These are phyloP conservation scores for Pleurostoma richardsiae DNA, from an alignment of 2,329 filamentous ascomycete species.

Conservation along the genomic window DNA sequence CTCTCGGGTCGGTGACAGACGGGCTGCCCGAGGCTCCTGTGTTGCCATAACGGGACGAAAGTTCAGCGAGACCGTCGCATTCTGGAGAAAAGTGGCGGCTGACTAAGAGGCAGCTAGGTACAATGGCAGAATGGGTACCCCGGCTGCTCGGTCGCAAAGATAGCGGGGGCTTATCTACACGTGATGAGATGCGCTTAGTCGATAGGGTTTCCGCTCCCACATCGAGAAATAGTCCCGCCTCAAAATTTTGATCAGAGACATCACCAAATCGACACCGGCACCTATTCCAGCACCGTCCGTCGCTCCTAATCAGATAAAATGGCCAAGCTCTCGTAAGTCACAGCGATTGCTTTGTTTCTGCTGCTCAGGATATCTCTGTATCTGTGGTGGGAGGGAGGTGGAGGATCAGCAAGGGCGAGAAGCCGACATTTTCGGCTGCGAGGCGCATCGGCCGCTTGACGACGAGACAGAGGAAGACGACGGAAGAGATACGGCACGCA, in stretches of 20 bases:
- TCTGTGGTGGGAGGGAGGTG: not conserved
- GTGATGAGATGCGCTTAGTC: not conserved
- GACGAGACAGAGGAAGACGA: too few relatives aligned
- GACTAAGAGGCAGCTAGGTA: too few relatives aligned
- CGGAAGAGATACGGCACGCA: too few relatives aligned
- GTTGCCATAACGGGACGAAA: too few relatives aligned
- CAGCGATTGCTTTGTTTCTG: not conserved
- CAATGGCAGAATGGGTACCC: too few relatives aligned
- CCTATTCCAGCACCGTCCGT: not conserved
- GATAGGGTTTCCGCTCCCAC: not conserved
- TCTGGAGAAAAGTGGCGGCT: too few relatives aligned
- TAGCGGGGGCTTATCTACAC: not conserved
- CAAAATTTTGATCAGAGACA: not conserved
- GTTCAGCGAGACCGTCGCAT: too few relatives aligned
- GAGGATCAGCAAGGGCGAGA: not conserved
- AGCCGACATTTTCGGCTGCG: not conserved
- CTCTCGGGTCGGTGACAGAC: too few relatives aligned
- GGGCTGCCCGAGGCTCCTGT: too few relatives aligned
- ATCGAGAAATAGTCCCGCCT: not conserved
- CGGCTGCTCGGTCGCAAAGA: too few relatives aligned
- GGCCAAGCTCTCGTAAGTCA: constrained; percentile 13
- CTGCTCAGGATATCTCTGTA: not conserved
- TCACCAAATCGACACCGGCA: not conserved
- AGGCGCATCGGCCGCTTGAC: not conserved
- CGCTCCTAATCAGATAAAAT: constrained; percentile 9